Base-by-base conservation (phyloP, 2,329 filamentous ascomycete genomes). In the Diaporthe sp. region DNA sequence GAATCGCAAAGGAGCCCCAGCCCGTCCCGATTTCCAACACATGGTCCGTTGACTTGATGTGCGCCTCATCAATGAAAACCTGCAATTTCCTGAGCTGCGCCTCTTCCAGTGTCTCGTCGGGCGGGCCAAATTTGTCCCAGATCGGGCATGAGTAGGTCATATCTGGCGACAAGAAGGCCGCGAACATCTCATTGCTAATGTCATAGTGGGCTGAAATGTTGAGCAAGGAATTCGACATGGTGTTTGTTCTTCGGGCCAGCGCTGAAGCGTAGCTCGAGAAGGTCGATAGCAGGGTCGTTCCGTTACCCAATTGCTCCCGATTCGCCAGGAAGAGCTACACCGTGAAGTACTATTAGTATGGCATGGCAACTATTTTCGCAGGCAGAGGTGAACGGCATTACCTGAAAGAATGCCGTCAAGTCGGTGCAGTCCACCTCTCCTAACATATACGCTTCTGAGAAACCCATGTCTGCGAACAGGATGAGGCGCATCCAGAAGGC, bases 131-230 rank as follows among this genome's bases (percentile, higher is more conserved):
- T 47, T 81, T 83, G 0, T 83, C 84, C 92, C 92, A 93, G 67
- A 94, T 91, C 3, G 92, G 90, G 80, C 92, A 94, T 0, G 92
- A 94, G 78, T 94, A 94, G 5, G 92, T 94, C 92, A 95, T 94
- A 79, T 94, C 93, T n/a, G 89, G 86, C 0, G 92, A 93, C 38
- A 94, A 85, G 77, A 94, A 94, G 0, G 92, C 91, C 8, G 92
- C 91, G 78, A 95, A 94, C 91, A 94, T 93, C 74, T 92, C 91
- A 79, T 95, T 95, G 77, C 90, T 92, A 76, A 94, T 93, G 78
- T 95, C 93, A 81, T 95, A 95, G 77, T 95, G 93, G 6, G 92
- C 92, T 3, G 89, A 89, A 70, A 93, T 91, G 80, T 95, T 94
- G 57, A 93, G 85, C 15, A 90, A 86, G 1, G 90, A 86, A 77